Conservation (phyloP, 2,329 filamentous ascomycete genomes). For the Myriosclerotinia scirpicola region DNA sequence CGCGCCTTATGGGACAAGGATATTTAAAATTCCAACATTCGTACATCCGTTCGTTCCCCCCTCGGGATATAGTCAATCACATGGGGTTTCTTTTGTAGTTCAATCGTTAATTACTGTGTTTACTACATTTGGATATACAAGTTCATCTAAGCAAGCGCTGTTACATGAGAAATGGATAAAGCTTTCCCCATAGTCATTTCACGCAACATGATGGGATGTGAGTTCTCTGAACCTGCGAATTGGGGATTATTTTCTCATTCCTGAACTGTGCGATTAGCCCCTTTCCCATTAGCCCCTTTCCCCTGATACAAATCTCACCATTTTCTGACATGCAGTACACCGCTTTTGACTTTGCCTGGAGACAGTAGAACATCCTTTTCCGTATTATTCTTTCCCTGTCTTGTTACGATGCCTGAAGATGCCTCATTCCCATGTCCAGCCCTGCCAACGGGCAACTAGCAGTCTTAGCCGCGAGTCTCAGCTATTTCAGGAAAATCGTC, state of each 20-base stretch:
- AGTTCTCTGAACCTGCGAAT: background rate
- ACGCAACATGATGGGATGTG: background rate
- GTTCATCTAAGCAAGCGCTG: background rate
- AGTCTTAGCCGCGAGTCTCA: background rate
- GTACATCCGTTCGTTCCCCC: background rate
- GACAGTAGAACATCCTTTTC: background rate
- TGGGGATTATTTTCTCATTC: background rate
- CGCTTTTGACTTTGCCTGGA: background rate
- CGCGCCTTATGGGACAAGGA: background rate
- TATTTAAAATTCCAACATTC: background rate
- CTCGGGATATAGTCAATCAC: background rate
- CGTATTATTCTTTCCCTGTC: background rate
- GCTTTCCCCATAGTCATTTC: background rate
- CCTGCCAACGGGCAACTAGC: background rate
- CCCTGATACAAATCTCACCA: conserved; percentile 5
- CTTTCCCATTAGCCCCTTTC: background rate
- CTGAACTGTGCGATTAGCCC: background rate
- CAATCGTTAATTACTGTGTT: background rate
- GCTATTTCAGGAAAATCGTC: background rate
- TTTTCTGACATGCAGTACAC: background rate
- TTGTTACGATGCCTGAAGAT: background rate
- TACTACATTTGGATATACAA: background rate
- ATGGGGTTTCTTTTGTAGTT: background rate
- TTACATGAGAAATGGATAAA: background rate
- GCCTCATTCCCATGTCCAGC: background rate